Evolutionary conservation across 2,329 filamentous ascomycete genomes (phyloP), one percentile per base, ranked within the genome.

Genomic region (Hymenoscyphus scutula): DNA sequence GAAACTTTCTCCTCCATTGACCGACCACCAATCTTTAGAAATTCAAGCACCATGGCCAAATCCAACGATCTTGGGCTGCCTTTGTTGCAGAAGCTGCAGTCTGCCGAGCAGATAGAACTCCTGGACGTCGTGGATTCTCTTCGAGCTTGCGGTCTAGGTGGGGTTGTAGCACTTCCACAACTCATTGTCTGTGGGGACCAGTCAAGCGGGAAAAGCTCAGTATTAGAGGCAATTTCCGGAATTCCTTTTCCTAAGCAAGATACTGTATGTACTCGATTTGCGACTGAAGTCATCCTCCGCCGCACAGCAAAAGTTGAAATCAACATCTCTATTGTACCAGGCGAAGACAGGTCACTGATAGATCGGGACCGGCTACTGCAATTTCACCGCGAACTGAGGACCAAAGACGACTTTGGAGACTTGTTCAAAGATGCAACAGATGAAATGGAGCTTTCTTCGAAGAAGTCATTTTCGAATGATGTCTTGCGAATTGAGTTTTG

Each of bases 221-320:
- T 77, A 73, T 0, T 59, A 3, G 58, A 59, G 29, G 58, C 58
- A 19, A 59, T 59, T 23, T 59, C 58, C 13, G 45, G 48, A 10
- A 53, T 59, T 37, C 58, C 45, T 23, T 59, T 59, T 53, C 58
- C 58, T 10, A 53, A 72, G 70, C 51, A 76, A 77, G 1, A 75
- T 70, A 69, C 72, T 62, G 27, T 77, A 67, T 25, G 61, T 72
- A 34, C 62, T 75, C 29, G 65, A 76, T 68, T 65, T 71, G 53
- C n/a, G 74, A 56, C 77, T 75, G 5, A 69, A 70, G 1, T 64
- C 77, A 2, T 71, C 72, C 1, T 78, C 79, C 62, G 77, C 77
- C 34, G 71, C 71, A 3, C 53, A 30, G 13, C 53, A 19, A 74
- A 74, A 3, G 67, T 78, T 2, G 56, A 34, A 32, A 34, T 64